Percentiles rank a stretch among this genome's conserved stretches.
phyloP scores from a whole-genome alignment of 768 basidiomycete species.

The Fibroporia radiculosa region DNA sequence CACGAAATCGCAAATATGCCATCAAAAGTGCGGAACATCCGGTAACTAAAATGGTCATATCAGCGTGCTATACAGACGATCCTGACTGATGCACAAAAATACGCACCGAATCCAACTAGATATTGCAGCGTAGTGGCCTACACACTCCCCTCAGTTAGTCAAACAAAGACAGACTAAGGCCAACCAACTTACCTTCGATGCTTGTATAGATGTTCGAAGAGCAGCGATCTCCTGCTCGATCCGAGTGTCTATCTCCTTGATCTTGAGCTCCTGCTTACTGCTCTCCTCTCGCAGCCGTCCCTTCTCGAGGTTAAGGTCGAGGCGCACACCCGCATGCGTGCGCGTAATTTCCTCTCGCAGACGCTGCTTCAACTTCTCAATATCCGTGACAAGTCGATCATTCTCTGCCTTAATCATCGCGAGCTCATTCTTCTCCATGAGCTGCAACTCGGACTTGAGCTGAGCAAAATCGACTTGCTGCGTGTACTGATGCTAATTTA shows the following conservation, averaged over 20 bases:
- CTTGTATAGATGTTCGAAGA: constrained; percentile 74
- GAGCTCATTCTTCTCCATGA: constrained; percentile 96
- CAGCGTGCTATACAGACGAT: no score
- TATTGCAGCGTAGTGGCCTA: constrained; percentile 84
- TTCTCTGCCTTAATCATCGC: constrained; percentile 95
- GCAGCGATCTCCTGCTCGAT: constrained; percentile 95
- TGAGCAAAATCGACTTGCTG: constrained; percentile 97
- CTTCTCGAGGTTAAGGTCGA: constrained; percentile 96
- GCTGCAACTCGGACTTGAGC: constrained; percentile 90
- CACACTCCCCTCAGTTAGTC: not conserved
- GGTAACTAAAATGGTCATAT: constrained; percentile 48
- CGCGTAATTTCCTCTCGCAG: constrained; percentile 86
- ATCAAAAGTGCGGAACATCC: constrained; percentile 81
- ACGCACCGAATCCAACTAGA: constrained; percentile 78
- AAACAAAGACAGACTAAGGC: not conserved
- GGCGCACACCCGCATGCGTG: constrained; percentile 86
- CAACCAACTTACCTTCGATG: constrained; percentile 56
- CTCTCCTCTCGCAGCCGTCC: constrained; percentile 92
- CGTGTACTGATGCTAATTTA: constrained; percentile 73
- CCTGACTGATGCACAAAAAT: not conserved
- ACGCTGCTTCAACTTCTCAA: constrained; percentile 92
- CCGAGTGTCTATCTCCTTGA: constrained; percentile 94
- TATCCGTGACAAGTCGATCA: constrained; percentile 84
- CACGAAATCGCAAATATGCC: constrained; percentile 75
- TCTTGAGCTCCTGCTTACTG: constrained; percentile 86